phyloP scores from a whole-genome alignment of 257 asterid genomes.

The Coffea eugenioides region DNA sequence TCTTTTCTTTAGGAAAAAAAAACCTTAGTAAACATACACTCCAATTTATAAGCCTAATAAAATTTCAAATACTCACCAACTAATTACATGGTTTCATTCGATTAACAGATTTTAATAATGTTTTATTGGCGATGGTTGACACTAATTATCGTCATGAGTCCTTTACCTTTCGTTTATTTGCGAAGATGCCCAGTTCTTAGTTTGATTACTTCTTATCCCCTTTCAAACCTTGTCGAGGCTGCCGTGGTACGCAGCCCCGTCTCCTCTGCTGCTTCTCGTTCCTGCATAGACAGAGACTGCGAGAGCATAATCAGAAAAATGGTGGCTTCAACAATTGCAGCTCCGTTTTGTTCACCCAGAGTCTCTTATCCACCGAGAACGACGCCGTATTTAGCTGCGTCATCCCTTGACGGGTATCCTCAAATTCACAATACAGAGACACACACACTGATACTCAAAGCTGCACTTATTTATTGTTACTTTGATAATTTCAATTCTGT shows the following conservation, averaged over 20 bases:
- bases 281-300: background rate
- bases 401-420: slow-evolving; percentile 40
- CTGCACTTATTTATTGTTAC: background rate
- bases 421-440: background rate
- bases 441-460: background rate
- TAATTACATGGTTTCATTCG: too few relatives aligned
- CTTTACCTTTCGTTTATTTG: background rate
- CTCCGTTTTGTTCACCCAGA: slow-evolving; percentile 39
- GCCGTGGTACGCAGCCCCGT: too few relatives aligned
- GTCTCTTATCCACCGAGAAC: slow-evolving; percentile 28
- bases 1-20: too few relatives aligned
- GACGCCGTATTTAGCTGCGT: slow-evolving; percentile 17
- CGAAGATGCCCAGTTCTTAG: background rate
- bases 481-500: slow-evolving; percentile 4
- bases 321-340: slow-evolving; percentile 68
- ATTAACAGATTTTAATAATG: too few relatives aligned
- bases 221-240: too few relatives aligned
- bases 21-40: too few relatives aligned
- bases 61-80: too few relatives aligned
- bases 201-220: background rate
- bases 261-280: background rate
- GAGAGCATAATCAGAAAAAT: slow-evolving; percentile 13
- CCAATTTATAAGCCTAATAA: too few relatives aligned
- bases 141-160: background rate
- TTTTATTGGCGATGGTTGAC: too few relatives aligned